A percentile compares a stretch with the other conserved stretches of the same genome.
phyloP scores from a whole-genome alignment of 257 asterid genomes.

The Avicennia marina region DNA sequence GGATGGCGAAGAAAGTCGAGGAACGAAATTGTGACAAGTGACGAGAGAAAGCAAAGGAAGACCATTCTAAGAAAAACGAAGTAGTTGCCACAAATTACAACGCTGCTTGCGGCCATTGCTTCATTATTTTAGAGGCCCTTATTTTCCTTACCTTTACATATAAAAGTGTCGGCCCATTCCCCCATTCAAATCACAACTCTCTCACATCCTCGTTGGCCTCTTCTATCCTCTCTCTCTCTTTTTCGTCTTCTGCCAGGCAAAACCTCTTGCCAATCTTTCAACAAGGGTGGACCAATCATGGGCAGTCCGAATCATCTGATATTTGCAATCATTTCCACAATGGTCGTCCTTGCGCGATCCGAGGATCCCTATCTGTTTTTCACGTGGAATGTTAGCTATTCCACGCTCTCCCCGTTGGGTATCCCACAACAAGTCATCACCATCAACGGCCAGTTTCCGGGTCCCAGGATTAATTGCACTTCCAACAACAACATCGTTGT shows the following conservation, averaged over 20 bases:
- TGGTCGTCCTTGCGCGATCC: constrained; percentile 15
- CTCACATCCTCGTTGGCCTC: neutral
- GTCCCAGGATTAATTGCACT: constrained; percentile 52
- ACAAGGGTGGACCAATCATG: no score
- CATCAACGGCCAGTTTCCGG: constrained; percentile 53
- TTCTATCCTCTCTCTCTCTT: neutral
- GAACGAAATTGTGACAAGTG: constrained; percentile 14
- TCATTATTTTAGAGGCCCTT: constrained; percentile 6
- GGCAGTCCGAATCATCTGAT: no score
- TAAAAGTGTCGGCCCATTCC: neutral
- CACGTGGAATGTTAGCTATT: constrained; percentile 52
- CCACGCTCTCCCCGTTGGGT: constrained; percentile 40
- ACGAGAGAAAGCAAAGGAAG: constrained; percentile 8
- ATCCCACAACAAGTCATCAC: constrained; percentile 40
- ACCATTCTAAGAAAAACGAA: constrained; percentile 4
- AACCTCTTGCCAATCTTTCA: constrained; percentile 3
- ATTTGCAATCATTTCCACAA: no score
- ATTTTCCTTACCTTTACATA: constrained; percentile 4
- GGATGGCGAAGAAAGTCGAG: neutral
- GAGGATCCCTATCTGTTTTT: constrained; percentile 51
- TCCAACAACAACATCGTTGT: constrained; percentile 53
- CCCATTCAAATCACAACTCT: constrained; percentile 1
- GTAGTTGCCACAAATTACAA: constrained; percentile 1
- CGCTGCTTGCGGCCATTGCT: constrained; percentile 22
- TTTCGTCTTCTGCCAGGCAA: neutral